phyloP scores from a whole-genome alignment of 2,329 filamentous ascomycete species.

The Neofusicoccum sp. region DNA sequence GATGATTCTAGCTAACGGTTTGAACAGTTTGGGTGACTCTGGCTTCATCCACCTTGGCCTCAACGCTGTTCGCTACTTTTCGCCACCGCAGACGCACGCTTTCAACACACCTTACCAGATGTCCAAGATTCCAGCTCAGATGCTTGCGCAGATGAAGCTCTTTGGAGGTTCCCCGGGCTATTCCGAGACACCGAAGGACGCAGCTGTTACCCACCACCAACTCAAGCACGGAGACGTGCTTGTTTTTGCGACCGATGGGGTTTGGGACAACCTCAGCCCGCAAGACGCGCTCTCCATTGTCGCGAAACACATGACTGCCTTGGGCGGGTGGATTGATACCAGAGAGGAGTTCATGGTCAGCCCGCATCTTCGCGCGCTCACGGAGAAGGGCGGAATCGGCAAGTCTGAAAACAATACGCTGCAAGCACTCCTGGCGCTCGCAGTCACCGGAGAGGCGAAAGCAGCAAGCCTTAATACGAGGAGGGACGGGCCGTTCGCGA shows the following conservation, averaged over 20 bases:
- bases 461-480: constrained; percentile 78
- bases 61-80: constrained; percentile 82
- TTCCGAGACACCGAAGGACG: constrained; percentile 81
- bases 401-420: constrained; percentile 57
- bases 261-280: constrained; percentile 93
- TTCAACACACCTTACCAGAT: constrained; percentile 98
- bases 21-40: constrained; percentile 75
- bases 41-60: constrained; percentile 86
- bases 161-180: constrained; percentile 74
- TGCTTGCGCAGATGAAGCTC: constrained; percentile 76
- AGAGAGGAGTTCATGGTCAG: constrained; percentile 57
- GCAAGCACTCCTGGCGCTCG: constrained; percentile 76
- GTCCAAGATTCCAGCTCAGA: constrained; percentile 78
- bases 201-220: constrained; percentile 73
- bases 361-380: constrained; percentile 59
- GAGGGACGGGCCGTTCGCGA: constrained; percentile 89
- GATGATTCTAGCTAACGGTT: constrained; percentile 21
- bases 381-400: constrained; percentile 50
- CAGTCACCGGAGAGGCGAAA: constrained; percentile 82
- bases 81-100: constrained; percentile 86
- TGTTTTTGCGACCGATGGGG: constrained; percentile 91
- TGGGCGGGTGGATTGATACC: constrained; percentile 73
- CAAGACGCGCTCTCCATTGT: constrained; percentile 85
- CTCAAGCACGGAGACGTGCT: constrained; percentile 90
- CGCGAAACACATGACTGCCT: constrained; percentile 72